These are phyloP conservation scores for Diaporthe citriasiana DNA, from an alignment of 2,329 filamentous ascomycete genomes.

Conservation along the genomic window DNA sequence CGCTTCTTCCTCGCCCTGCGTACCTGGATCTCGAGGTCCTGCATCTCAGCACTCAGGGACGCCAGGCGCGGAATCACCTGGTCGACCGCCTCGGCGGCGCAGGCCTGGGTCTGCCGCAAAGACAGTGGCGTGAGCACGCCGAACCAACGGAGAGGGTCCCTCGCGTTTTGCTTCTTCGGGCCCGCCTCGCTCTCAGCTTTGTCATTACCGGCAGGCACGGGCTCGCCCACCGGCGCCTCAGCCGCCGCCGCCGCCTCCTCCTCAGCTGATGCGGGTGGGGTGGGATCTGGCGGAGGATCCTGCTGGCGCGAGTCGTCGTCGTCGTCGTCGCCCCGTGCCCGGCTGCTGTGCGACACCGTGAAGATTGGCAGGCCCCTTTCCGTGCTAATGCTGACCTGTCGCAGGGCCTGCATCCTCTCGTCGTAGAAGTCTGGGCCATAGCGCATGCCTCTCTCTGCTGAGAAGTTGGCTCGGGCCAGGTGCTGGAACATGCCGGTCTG, in stretches of 20 bases:
- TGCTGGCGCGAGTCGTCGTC: background rate
- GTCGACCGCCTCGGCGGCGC: slow-evolving; percentile 70
- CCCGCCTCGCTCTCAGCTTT: slow-evolving; percentile 40
- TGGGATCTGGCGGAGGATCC: slow-evolving; percentile 1
- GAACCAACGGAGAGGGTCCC: slow-evolving; percentile 73
- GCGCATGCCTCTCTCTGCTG: slow-evolving; percentile 71
- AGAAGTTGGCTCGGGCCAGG: slow-evolving; percentile 83
- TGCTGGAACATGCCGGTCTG: slow-evolving; percentile 70
- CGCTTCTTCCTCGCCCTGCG: slow-evolving; percentile 71
- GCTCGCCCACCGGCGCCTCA: slow-evolving; percentile 35
- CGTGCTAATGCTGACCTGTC: slow-evolving; percentile 56
- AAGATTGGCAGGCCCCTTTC: slow-evolving; percentile 45
- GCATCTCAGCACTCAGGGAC: slow-evolving; percentile 72
- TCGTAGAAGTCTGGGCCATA: slow-evolving; percentile 82
- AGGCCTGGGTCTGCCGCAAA: slow-evolving; percentile 70
- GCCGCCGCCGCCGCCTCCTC: background rate
- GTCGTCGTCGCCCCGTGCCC: background rate
- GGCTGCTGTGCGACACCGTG: slow-evolving; percentile 41
- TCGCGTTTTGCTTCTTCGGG: slow-evolving; percentile 43
- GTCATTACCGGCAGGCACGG: slow-evolving; percentile 20
- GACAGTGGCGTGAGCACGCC: slow-evolving; percentile 67
- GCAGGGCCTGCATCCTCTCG: slow-evolving; percentile 76
- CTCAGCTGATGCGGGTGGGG: background rate
- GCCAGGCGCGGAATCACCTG: slow-evolving; percentile 70
- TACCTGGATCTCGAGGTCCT: slow-evolving; percentile 77